Conservation (phyloP, 805 yeast genomes). For the Ogataea henricii region DNA sequence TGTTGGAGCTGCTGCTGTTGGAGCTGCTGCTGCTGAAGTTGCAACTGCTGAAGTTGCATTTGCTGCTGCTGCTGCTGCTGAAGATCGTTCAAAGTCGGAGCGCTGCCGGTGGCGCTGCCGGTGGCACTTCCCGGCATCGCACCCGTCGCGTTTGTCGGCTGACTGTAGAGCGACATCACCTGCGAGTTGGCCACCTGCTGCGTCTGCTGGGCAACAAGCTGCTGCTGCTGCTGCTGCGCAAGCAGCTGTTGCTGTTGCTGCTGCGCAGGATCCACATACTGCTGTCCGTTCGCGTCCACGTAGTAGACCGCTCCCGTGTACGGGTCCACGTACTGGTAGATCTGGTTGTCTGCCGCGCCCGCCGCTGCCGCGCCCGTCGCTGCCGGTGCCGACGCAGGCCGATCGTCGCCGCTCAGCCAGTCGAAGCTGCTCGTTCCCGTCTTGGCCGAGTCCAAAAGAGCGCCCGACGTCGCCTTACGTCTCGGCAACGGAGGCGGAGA, state of each 20-base stretch:
- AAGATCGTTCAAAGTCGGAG: conserved; percentile 16
- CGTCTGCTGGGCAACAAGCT: conserved; percentile 23
- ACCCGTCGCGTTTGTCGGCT: too few species aligned
- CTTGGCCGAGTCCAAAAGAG: conserved; percentile 33
- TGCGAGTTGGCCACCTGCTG: conserved; percentile 28
- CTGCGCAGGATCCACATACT: conserved; percentile 52
- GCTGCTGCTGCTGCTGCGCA: conserved; percentile 31
- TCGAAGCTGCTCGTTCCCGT: conserved; percentile 40
- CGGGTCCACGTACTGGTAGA: conserved; percentile 72
- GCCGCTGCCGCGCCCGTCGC: conserved; percentile 10
- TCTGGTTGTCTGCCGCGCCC: conserved; percentile 40
- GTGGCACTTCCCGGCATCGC: too few species aligned
- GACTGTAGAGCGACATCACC: conserved; percentile 43
- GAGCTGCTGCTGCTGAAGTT: conserved; percentile 10
- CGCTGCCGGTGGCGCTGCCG: conserved; percentile 9
- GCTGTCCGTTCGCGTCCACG: conserved; percentile 69
- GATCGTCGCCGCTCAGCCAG: conserved; percentile 35
- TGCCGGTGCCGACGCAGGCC: conserved; percentile 8
- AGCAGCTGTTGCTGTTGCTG: conserved; percentile 35
- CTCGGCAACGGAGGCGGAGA: conserved; percentile 48
- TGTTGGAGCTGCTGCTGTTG: conserved; percentile 20
- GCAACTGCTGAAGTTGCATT: conserved; percentile 13
- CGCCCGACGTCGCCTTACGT: conserved; percentile 37
- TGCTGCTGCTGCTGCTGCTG: conserved; percentile 23
- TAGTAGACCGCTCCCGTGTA: conserved; percentile 66